Evolutionary conservation across 208 protist genomes (phyloP).

Genomic region (Acanthamoeba polyphaga): DNA sequence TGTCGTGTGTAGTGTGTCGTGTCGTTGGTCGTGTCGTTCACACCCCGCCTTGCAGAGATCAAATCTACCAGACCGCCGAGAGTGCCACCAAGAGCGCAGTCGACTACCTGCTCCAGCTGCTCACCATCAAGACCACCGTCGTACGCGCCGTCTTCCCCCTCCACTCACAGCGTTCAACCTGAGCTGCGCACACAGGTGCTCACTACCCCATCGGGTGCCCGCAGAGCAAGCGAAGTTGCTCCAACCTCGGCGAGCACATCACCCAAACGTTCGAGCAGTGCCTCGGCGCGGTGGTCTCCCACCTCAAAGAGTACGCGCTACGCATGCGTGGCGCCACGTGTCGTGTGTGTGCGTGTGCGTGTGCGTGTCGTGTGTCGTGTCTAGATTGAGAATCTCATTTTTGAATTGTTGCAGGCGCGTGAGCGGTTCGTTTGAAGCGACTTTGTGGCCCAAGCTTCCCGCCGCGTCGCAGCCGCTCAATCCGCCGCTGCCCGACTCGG

Average conservation of each 20-base stretch:
- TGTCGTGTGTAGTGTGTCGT: not conserved
- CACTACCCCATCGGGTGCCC: not conserved
- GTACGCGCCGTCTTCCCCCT: not conserved
- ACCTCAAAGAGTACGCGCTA: not conserved
- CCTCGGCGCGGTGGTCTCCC: not conserved
- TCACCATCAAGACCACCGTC: constrained; percentile 8
- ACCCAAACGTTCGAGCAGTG: constrained; percentile 1
- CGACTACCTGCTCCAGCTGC: not conserved
- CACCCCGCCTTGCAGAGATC: not conserved
- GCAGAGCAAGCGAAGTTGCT: not conserved
- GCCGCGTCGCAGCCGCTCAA: constrained; percentile 13
- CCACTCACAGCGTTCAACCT: too few relatives aligned
- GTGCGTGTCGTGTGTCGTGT: not conserved
- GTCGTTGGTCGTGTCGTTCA: too few relatives aligned
- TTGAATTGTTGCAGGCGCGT: not conserved
- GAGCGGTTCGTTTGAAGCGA: not conserved
- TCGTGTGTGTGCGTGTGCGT: not conserved
- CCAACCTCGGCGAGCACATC: not conserved
- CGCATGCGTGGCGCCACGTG: not conserved
- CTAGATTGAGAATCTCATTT: not conserved
- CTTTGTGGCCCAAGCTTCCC: constrained; percentile 11
- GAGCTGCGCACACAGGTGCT: too few relatives aligned
- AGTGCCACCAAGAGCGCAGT: not conserved
- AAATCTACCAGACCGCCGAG: constrained; percentile 16
- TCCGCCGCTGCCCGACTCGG: not conserved